phyloP scores from a whole-genome alignment of 2,329 filamentous ascomycete species.

The Thermothelomyces thermophilus region DNA sequence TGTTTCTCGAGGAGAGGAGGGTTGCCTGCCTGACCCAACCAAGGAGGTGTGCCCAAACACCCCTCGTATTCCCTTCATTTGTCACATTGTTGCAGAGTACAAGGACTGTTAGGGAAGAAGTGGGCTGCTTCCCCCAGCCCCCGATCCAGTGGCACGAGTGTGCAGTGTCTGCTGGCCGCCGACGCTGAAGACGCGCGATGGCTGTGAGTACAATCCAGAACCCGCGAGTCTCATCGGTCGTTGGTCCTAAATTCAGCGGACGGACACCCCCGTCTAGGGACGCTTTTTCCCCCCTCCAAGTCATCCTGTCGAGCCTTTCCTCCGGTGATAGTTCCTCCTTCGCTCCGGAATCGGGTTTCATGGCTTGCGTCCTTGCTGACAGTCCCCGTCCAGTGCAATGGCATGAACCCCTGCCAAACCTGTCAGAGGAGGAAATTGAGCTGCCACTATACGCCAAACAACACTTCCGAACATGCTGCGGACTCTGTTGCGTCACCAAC shows the following conservation, averaged over 20 bases:
- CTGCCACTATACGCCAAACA: constrained; percentile 38
- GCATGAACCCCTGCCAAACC: constrained; percentile 49
- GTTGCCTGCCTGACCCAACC: constrained; percentile 12
- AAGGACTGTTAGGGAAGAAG: constrained; percentile 11
- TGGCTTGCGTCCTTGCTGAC: constrained; percentile 14
- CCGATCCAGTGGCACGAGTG: constrained; percentile 19
- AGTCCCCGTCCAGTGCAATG: constrained; percentile 46
- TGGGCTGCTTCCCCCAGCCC: background rate
- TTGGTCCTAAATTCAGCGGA: background rate
- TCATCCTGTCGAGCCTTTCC: background rate
- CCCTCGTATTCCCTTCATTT: background rate
- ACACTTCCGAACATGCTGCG: constrained; percentile 27
- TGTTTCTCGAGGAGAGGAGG: constrained; percentile 1
- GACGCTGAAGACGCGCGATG: background rate
- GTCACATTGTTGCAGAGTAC: constrained; percentile 12
- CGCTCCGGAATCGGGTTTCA: background rate
- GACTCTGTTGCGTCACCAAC: constrained; percentile 32
- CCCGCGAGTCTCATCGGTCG: background rate
- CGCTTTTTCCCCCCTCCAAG: background rate
- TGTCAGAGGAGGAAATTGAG: constrained; percentile 47
- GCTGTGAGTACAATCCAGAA: background rate
- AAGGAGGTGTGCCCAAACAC: constrained; percentile 6
- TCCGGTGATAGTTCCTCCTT: background rate
- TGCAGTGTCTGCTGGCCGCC: constrained; percentile 4
- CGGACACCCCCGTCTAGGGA: background rate